Base-by-base conservation (phyloP, 345 rosid species). In the Pelargonium nanum region DNA sequence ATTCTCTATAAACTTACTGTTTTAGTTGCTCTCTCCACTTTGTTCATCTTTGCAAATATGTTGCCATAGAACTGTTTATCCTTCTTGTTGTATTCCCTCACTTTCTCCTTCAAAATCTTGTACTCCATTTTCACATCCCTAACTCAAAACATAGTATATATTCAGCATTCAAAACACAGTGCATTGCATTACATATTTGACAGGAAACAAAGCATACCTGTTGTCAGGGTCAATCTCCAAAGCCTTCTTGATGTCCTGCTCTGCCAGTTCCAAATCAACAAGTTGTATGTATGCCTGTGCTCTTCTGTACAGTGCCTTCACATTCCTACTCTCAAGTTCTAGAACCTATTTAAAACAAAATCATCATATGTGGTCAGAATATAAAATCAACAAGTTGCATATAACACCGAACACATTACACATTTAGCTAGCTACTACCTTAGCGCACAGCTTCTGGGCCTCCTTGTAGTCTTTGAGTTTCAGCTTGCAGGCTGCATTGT, bases 171-270 rank as follows among this genome's bases (percentile, higher is more conserved):
- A n/a, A n/a, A n/a, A n/a, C n/a, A n/a, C n/a, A n/a, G n/a, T n/a
- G n/a, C n/a, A n/a, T n/a, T n/a, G n/a, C n/a, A n/a, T n/a, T n/a
- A n/a, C n/a, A n/a, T n/a, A n/a, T n/a, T n/a, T n/a, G n/a, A n/a
- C n/a, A n/a, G 24, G 17, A 19, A 19, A 21, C 3, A 51, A 30
- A 28, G 4, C 40, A n/a, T 26, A 68, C 80, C 83, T 76, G 62
- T 79, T 79, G 4, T 74, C 67, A 3, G 84, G 84, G 19, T 80
- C 79, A 40, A 80, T 77, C 66, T 80, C 81, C 22, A 80, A 69
- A 8, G 84, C 84, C 40, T 74, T 80, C 58, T 76, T 80, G 9
- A 80, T 70, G 44, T 77, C 84, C n/a, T 69, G n/a, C 56, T 80
- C 81, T 1, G 84, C 84, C 68, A 77, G 51, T 20, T 80, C 84